Percentiles rank a stretch among this genome's conserved stretches.
Evolutionary conservation across 768 basidiomycete species (phyloP).

Genomic region (Tylopilus rubrobrunneus): DNA sequence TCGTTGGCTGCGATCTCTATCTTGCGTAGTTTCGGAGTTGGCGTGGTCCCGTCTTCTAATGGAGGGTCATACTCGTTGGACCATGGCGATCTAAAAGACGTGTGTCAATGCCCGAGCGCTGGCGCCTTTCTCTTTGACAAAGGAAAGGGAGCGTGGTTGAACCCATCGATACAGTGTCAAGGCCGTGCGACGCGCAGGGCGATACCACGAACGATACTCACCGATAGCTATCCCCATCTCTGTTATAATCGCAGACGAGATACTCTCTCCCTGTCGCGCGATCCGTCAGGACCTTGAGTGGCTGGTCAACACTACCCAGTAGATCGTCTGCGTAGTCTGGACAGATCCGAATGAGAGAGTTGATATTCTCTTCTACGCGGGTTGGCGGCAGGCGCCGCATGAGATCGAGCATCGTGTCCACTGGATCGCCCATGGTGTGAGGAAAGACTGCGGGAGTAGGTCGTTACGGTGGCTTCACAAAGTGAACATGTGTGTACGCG

Average conservation of each 20-base stretch:
- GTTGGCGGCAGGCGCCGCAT: slow-evolving; percentile 95
- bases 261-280: slow-evolving; percentile 81
- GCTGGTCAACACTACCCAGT: slow-evolving; percentile 91
- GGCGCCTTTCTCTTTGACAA: neutral
- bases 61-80: slow-evolving; percentile 95
- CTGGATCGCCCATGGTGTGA: slow-evolving; percentile 61
- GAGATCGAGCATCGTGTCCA: slow-evolving; percentile 93
- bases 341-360: slow-evolving; percentile 72
- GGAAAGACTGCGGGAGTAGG: slow-evolving; percentile 1
- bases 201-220: slow-evolving; percentile 8
- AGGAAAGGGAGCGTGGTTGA: neutral
- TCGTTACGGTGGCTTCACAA: neutral
- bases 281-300: slow-evolving; percentile 79
- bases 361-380: slow-evolving; percentile 82
- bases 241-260: slow-evolving; percentile 90
- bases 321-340: slow-evolving; percentile 96
- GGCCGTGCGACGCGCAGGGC: neutral
- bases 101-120: slow-evolving; percentile 10
- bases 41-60: slow-evolving; percentile 83
- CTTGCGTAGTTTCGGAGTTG: slow-evolving; percentile 80
- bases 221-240: slow-evolving; percentile 90
- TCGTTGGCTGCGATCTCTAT: slow-evolving; percentile 93
- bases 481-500: neutral
- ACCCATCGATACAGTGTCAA: neutral
- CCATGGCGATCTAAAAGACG: slow-evolving; percentile 82